These are phyloP conservation scores for Articulospora tetracladia DNA, from an alignment of 495 filamentous ascomycete genomes.

Conservation along the genomic window DNA sequence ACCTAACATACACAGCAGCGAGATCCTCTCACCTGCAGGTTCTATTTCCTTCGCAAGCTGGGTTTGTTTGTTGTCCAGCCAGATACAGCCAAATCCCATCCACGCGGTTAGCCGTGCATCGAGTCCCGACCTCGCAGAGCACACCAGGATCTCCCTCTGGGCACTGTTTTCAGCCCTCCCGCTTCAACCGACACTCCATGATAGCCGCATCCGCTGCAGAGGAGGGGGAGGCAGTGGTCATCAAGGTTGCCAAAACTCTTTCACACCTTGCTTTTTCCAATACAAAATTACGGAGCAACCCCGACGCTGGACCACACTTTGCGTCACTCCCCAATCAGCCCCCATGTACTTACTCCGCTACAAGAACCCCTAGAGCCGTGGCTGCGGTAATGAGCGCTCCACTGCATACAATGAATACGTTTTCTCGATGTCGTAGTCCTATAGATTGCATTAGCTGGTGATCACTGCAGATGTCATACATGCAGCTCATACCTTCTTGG, in stretches of 20 bases:
- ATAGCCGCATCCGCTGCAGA: too few species aligned
- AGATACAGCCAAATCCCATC: neutral
- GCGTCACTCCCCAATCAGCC: too few species aligned
- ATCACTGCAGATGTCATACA: neutral
- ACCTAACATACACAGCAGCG: too few species aligned
- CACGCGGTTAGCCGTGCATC: neutral
- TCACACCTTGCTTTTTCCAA: neutral
- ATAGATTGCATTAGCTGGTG: neutral
- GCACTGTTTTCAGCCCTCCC: too few species aligned
- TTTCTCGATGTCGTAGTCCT: constrained; percentile 10
- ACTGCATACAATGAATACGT: constrained; percentile 9
- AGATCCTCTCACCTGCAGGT: too few species aligned
- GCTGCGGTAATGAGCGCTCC: constrained; percentile 5
- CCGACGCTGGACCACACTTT: too few species aligned
- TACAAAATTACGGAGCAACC: too few species aligned
- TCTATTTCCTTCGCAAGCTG: too few species aligned
- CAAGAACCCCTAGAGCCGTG: neutral
- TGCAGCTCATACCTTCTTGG: constrained; percentile 29
- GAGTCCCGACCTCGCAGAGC: too few species aligned
- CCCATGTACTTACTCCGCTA: neutral
- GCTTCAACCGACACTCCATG: neutral
- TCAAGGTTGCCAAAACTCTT: constrained; percentile 2
- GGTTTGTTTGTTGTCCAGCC: too few species aligned
- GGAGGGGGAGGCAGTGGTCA: neutral
- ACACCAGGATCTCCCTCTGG: too few species aligned